Evolutionary conservation across 768 basidiomycete species (phyloP), one percentile per base, ranked within the genome.

Genomic region (Auriscalpium orientale): DNA sequence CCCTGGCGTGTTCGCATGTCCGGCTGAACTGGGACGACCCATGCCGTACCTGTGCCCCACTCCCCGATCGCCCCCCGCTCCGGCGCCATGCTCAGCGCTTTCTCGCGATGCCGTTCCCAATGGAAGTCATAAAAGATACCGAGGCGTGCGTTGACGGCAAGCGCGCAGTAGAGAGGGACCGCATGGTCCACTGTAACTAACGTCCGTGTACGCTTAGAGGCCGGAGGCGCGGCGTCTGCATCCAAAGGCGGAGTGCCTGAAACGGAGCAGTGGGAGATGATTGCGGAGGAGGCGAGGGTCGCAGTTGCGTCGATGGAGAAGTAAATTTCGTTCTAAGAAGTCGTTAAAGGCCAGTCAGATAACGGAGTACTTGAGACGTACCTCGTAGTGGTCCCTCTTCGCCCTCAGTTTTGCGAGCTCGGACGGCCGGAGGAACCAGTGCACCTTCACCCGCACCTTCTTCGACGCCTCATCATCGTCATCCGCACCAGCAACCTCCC

Each of bases 391-490:
- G 16, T 81, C 79, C 45, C 87, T 76, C 59, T 79, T 79, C 1
- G 80, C 81, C 12, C 88, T 75, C 52, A 83, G 70, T 22, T 70
- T 70, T 8, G 87, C 78, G 56, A 90, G 71, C 65, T 91, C 82
- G 0, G 71, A 68, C 1, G 87, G 87, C 35, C 82, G 71, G 58
- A 87, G 70, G 63, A 91, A 91, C 89, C 88, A 91, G 61, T 89
- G 89, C 21, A 91, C 69, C 28, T 79, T 76, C 21, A 87, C 68
- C 54, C 79, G 75, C 74, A 84, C 81, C 49, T 71, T 76, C 12
- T 51, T 45, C 38, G 68, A 62, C 2, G 63, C 64, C 36, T 71
- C 67, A n/a, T 65, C 65, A 37, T 72, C 67, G 21, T 53, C 63
- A 8, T 65, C 65, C 8, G 69, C 71, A 2, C 55, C 70, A 52